Percentiles rank a stretch among this genome's conserved stretches.
Evolutionary conservation across 129 eudicot species (phyloP).

Genomic region (Helianthus tuberosus): DNA sequence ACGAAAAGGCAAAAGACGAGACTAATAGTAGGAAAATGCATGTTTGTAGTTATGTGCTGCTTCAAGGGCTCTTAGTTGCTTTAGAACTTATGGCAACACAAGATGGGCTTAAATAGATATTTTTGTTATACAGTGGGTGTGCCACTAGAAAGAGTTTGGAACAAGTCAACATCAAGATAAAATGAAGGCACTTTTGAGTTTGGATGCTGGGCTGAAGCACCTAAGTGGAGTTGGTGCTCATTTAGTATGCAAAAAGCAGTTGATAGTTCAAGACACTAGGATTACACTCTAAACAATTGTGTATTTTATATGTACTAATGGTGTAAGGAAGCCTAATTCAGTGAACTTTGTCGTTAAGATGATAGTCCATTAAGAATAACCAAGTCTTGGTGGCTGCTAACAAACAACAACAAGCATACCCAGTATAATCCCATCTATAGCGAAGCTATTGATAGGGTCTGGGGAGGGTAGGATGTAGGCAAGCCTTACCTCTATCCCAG

Average conservation of each 20-base stretch:
- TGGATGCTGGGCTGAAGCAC: conserved; percentile 21
- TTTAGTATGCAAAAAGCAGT: conserved; percentile 18
- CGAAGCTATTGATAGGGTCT: too few relatives aligned
- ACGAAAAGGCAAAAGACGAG: conserved; percentile 39
- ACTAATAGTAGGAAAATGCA: conserved; percentile 35
- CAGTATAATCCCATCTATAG: too few relatives aligned
- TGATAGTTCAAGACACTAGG: conserved; percentile 29
- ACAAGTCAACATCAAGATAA: conserved; percentile 41
- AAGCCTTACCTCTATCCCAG: too few relatives aligned
- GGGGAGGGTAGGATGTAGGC: too few relatives aligned
- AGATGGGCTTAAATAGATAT: conserved; percentile 32
- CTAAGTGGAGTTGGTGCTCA: conserved; percentile 32
- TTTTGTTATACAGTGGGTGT: conserved; percentile 34
- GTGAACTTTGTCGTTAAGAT: conserved; percentile 21
- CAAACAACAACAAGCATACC: too few relatives aligned
- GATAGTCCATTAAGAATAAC: conserved; percentile 24
- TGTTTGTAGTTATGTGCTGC: conserved; percentile 17
- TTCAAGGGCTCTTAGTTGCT: neutral
- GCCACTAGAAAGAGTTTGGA: conserved; percentile 40
- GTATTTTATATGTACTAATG: conserved; percentile 16
- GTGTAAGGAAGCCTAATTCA: conserved; percentile 15
- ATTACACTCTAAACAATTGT: conserved; percentile 32
- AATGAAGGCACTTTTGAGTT: conserved; percentile 10
- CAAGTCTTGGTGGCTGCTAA: conserved; percentile 27
- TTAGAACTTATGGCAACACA: conserved; percentile 7